These are phyloP conservation scores for Fusarium sp. DNA, from an alignment of 2,329 filamentous ascomycete genomes.

Conservation along the genomic window DNA sequence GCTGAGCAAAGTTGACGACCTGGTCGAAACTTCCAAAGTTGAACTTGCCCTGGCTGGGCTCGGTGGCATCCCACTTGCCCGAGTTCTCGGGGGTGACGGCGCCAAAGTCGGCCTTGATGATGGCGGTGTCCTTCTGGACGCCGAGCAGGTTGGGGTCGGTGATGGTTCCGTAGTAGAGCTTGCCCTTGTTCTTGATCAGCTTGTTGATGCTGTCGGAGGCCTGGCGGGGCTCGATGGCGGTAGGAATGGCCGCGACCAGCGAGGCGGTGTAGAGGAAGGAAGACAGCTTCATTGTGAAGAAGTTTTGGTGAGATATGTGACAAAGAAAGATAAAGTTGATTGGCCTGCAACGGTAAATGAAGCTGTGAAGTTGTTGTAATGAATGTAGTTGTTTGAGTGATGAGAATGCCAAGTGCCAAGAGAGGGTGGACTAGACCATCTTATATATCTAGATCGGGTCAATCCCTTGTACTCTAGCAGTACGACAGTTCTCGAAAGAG, in stretches of 20 bases:
- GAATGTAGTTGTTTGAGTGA: slow-evolving; percentile 1
- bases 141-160: slow-evolving; percentile 66
- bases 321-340: slow-evolving; percentile 5
- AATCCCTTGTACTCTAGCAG: neutral
- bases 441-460: slow-evolving; percentile 9
- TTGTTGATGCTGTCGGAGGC: slow-evolving; percentile 14
- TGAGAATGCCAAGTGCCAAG: slow-evolving; percentile 21
- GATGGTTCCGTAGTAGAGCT: slow-evolving; percentile 72
- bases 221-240: slow-evolving; percentile 20
- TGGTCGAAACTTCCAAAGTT: slow-evolving; percentile 68
- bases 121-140: slow-evolving; percentile 52
- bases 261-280: slow-evolving; percentile 24
- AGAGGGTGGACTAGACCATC: neutral
- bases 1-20: slow-evolving; percentile 67
- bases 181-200: slow-evolving; percentile 65
- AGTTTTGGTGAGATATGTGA: neutral
- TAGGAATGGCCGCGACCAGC: slow-evolving; percentile 29
- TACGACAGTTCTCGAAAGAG: neutral
- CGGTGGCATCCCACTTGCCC: slow-evolving; percentile 73
- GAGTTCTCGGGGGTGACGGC: slow-evolving; percentile 76
- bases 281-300: slow-evolving; percentile 18
- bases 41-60: slow-evolving; percentile 59
- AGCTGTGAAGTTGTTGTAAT: neutral
- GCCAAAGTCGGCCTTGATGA: slow-evolving; percentile 71
- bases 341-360: slow-evolving; percentile 18